These are phyloP conservation scores for Glomus cerebriforme DNA, from an alignment of 192 early-diverging fungal genomes.

Conservation along the genomic window DNA sequence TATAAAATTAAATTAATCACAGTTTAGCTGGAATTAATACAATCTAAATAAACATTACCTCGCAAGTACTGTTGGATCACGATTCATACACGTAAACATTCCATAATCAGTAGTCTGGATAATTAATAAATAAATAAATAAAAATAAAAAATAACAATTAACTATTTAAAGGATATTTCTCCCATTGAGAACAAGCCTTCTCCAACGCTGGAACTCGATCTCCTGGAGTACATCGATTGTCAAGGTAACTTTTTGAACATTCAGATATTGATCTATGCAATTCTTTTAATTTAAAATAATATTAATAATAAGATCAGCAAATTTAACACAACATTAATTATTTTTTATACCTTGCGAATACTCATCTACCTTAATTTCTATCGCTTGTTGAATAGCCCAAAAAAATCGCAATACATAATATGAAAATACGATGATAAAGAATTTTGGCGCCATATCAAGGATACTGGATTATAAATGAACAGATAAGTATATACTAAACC, in stretches of 20 bases:
- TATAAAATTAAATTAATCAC: neutral
- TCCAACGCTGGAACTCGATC: conserved; percentile 22
- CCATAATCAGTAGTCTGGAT: neutral
- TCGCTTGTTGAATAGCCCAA: neutral
- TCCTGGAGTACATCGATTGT: conserved; percentile 18
- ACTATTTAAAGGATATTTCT: conserved; percentile 21
- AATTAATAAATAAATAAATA: neutral
- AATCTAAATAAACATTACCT: neutral
- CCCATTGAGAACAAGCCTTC: conserved; percentile 7
- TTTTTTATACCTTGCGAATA: conserved; percentile 1
- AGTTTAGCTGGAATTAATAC: neutral
- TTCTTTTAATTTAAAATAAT: neutral
- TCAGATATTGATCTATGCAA: conserved; percentile 3
- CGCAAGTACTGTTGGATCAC: conserved; percentile 14
- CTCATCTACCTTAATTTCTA: conserved; percentile 5
- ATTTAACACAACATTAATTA: neutral
- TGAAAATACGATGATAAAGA: neutral
- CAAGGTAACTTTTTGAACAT: conserved; percentile 20
- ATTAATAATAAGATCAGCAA: neutral
- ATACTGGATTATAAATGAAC: neutral
- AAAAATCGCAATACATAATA: neutral
- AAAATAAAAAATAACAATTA: neutral
- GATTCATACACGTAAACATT: conserved; percentile 24
- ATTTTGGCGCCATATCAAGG: neutral
- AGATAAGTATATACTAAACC: neutral